Evolutionary conservation across 2,329 filamentous ascomycete species (phyloP), one percentile per base, ranked within the genome.

Genomic region (Calonectria naviculata): DNA sequence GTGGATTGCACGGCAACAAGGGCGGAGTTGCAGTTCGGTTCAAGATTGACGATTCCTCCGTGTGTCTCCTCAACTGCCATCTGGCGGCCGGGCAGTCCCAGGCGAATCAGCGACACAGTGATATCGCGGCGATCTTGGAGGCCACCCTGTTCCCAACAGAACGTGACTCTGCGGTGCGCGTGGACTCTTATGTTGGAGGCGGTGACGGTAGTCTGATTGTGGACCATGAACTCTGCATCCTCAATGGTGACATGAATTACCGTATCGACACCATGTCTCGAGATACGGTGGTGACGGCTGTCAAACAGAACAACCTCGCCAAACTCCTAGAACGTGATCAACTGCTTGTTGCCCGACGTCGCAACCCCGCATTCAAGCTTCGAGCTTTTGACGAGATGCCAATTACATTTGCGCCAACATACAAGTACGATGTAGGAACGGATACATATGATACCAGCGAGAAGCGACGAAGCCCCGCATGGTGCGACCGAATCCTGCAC

Each of bases 41-140:
- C 83, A 89, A 95, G 78, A 85, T 99, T 3, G 97, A 99, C 79
- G 95, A 99, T 82, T 97, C 93, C 62, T 98, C 96, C 1, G 84
- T 99, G 41, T 99, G 97, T 84, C 96, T 99, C 83, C 90, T 98
- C 84, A 99, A 99, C 81, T 99, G 97, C 81, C 97, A 99, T 89
- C 86, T 99, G 70, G 97, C 97, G 21, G 97, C 97, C 0, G 97
- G 97, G 0, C 97, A 99, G 82, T 92, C 93, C 0, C 94, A 97
- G 71, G 97, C 96, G 0, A 93, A 93, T 69, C 92, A 95, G 78
- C 94, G 97, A 8, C 97, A 99, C 84, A 97, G 95, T 77, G 97
- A 99, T 79, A 91, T 98, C 29, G 94, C 95, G 0, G 93, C 92
- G 5, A 98, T 99, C 70, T 89, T 99, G 31, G 96, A 98, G 81